Evolutionary conservation across 441 rosid species (phyloP), one percentile per base, ranked within the genome.

Genomic region (Rhodomyrtus psidioides): DNA sequence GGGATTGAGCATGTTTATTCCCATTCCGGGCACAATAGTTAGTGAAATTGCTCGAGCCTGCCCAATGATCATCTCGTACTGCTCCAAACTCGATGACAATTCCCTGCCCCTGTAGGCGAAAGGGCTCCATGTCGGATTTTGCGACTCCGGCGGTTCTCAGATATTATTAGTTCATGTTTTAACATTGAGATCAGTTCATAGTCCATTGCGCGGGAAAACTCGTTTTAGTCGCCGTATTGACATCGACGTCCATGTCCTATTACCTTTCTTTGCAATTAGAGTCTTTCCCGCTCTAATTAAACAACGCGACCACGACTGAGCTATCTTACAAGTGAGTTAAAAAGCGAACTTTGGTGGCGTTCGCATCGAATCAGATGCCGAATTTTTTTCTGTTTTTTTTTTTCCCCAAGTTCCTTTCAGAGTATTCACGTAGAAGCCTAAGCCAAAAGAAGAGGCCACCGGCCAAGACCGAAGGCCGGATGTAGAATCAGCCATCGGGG

Each of bases 131-230:
- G n/a, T 34, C 0, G 2, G 49, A 70, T 34, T 39, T 70, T 14
- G 26, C n/a, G 4, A 17, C 5, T 0, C 1, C 0, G n/a, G n/a
- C 0, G 2, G 8, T 10, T 34, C 49, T 39, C 9, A 10, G n/a
- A 34, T 21, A 0, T 34, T 34, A 34, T 34, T 1, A 70, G 15
- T 21, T 23, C n/a, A 7, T 10, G 14, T 21, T 21, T 39, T 1
- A 70, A 34, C 49, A 39, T 70, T 21, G 15, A 19, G 4, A 62
- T 39, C 9, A 1, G 2, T 70, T 21, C 49, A 10, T 62, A 8
- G 26, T 30, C 24, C 17, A 65, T 30, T 17, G 76, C 4, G 2
- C 1, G 13, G 75, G 42, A 39, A 28, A 60, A 60, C 44, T 16
- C 6, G 24, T 62, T 28, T 30, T 16, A 28, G 75, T 62, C 23